Evolutionary conservation across 177 flowering plant genomes (phyloP), one percentile per base, ranked within the genome.

Genomic region (Vitis hybrid): DNA sequence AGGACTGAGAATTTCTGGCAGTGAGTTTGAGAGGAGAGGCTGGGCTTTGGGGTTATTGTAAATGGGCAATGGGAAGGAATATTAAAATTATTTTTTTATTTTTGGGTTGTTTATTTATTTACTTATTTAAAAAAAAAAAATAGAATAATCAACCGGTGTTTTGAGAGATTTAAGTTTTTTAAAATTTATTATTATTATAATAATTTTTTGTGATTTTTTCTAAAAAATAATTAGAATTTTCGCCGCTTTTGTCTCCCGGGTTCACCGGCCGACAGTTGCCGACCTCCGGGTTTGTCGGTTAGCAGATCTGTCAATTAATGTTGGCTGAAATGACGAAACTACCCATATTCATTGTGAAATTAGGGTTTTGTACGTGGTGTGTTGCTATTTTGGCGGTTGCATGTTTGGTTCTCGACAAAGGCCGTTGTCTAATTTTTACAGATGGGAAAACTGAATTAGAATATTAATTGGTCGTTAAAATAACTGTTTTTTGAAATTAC

Each of bases 221-320:
- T 57, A 3, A 46, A 40, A 3, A 49, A 16, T 27, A 30, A n/a
- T 65, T 48, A 64, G 70, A 62, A 67, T 71, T 73, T 80, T 78
- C 74, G 75, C 83, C 87, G 83, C 67, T 75, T 62, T 72, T 81
- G 76, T 74, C 83, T 82, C 82, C 84, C 80, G 59, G 75, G 66
- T 75, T 75, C 83, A 67, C 70, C 73, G 86, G 86, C 89, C 87
- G 89, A 86, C 89, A 83, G 56, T 82, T 83, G 85, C 89, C 85
- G 81, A 79, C 85, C 81, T 78, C 81, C 77, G 60, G 27, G 70
- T 75, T 82, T 86, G 89, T 86, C 86, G 81, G 78, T 18, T 57
- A 73, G 63, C 72, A 75, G 83, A 79, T 78, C 79, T 81, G 72
- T 65, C 70, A 74, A 24, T 62, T 48, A 69, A 65, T 69, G 60